Evolutionary conservation across 257 asterid genomes (phyloP), one percentile per base, ranked within the genome.

Genomic region (Solanum medicagineum): DNA sequence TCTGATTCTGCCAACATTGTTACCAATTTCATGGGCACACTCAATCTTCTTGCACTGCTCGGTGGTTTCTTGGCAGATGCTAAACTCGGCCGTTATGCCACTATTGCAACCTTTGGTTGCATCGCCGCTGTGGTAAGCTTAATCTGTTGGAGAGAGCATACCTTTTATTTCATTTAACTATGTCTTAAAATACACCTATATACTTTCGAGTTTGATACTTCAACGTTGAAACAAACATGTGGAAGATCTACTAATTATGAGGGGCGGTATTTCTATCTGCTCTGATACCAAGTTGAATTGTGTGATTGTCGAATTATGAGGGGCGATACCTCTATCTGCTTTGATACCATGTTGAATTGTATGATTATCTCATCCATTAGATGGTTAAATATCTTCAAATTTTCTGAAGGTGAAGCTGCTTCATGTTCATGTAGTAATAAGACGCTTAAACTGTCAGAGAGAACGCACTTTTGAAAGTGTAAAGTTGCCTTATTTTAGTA

Each of bases 11-110:
- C 98, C 1, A 95, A 90, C 53, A 91, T 90, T 51, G 98, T 95
- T 82, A 95, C 96, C 4, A 93, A 95, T 55, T 95, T 95, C 91
- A 91, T 95, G 98, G 98, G 98, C 42, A 92, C 98, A 49, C 94
- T 95, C 70, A 95, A 95, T 81, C 94, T 95, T 40, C 92, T 95
- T 11, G 97, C 95, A 73, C 95, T 94, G 81, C 88, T 95, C 1
- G 98, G 98, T 16, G 98, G 98, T 55, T 95, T 95, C 86, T 82
- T 92, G 51, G 98, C 98, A 3, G 98, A 95, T 88, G 98, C 98
- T 80, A 93, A 88, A 80, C 96, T 95, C 60, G 98, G 98, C 65
- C 96, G 98, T 83, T 95, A 91, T 81, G 68, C 86, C 84, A 94
- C 98, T 1, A 97, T 95, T 56, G 98, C 94, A 19, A 84, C 91